Base-by-base conservation (phyloP, 106 monocot genomes). In the Narthecium ossifragum region DNA sequence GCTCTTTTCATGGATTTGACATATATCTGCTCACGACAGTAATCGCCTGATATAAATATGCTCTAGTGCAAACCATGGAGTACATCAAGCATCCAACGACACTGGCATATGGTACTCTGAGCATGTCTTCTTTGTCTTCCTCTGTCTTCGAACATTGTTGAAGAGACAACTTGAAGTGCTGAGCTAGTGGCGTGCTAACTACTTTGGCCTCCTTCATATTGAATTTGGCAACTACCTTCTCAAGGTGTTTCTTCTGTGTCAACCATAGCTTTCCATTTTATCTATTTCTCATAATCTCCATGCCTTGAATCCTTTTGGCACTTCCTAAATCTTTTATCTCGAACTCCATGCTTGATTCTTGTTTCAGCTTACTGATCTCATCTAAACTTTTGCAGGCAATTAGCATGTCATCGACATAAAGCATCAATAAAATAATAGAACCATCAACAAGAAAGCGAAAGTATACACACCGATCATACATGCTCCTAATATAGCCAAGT, bases 331-430 rank as follows among this genome's bases (percentile, higher is more conserved):
- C 43, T 43, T 43, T 43, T 18, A 43, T 43, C 12, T 43, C 11
- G 10, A 43, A 43, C 18, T 43, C 43, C 18, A 17, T 43, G 43
- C 17, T 18, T 17, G 18, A 18, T 43, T 43, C 17, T 13, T 17
- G 4, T 13, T 43, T 43, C 11, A 49, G 24, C 5, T 33, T 10
- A 8, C 24, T 2, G 0, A 62, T 15, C 8, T 48, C 33, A 0
- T 4, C 14, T n/a, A 10, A 49, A 32, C 43, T 55, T 13, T 41
- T 53, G 20, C 8, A 2, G n/a, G 30, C 41, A 5, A 66, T 55
- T 8, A 66, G 21, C 54, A 66, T 40, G 8, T 53, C 10, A 43
- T 30, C 40, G 11, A 55, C 60, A 60, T 41, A 60, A 60, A 28
- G n/a, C 26, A 45, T 4, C 0, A 56, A 34, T 0, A 20, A 45